Evolutionary conservation across 2,329 filamentous ascomycete species (phyloP).

Genomic region (Fusarium sp.): DNA sequence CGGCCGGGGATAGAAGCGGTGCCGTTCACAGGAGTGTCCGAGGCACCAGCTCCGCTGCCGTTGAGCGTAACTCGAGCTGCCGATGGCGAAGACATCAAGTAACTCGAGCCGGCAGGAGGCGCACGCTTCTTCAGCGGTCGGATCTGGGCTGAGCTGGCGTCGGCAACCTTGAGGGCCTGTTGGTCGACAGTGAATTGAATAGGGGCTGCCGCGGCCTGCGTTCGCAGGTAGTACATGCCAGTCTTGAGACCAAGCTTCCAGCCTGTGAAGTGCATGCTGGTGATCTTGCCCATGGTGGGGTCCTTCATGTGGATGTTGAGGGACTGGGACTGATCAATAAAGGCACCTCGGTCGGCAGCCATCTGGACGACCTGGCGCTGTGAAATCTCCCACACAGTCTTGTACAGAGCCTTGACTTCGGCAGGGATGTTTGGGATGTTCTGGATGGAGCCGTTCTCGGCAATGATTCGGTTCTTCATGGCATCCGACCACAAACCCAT

Average conservation of each 20-base stretch:
- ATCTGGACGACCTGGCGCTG: conserved; percentile 97
- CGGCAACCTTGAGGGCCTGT: conserved; percentile 89
- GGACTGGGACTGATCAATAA: conserved; percentile 98
- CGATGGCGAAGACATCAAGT: conserved; percentile 69
- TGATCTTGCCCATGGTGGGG: conserved; percentile 99
- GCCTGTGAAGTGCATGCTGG: conserved; percentile 98
- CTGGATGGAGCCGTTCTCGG: conserved; percentile 95
- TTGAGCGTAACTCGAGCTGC: conserved; percentile 77
- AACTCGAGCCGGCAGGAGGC: conserved; percentile 64
- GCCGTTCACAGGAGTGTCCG: conserved; percentile 66
- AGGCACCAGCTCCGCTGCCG: conserved; percentile 68
- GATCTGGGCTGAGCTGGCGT: conserved; percentile 82
- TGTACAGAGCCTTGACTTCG: conserved; percentile 97
- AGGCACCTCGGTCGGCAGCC: conserved; percentile 97
- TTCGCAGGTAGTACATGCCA: conserved; percentile 99
- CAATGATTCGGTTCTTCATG: conserved; percentile 99
- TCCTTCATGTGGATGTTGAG: conserved; percentile 99
- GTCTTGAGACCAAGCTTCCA: conserved; percentile 99
- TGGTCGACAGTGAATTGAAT: conserved; percentile 99
- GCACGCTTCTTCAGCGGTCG: conserved; percentile 79
- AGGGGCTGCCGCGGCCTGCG: conserved; percentile 94
- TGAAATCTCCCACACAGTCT: conserved; percentile 99
- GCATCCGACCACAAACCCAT: conserved; percentile 98
- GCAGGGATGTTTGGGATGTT: conserved; percentile 97
- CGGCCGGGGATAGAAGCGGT: conserved; percentile 78